phyloP scores from a whole-genome alignment of 2,329 filamentous ascomycete genomes.

The Bertia moriformis region DNA sequence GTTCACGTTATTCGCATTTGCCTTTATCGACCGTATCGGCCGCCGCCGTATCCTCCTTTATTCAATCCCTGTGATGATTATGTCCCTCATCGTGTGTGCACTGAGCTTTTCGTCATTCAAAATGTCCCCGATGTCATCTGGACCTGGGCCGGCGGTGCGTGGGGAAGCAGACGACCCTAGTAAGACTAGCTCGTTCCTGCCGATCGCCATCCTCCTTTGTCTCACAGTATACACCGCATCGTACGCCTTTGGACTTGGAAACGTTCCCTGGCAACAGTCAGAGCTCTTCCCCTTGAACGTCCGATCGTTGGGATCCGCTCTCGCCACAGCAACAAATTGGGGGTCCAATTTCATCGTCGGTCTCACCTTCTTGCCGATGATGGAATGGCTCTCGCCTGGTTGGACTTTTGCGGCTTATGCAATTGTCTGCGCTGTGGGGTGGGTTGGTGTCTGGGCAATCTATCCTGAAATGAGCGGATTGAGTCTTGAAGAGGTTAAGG shows the following conservation, averaged over 20 bases:
- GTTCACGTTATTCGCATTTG: slow-evolving; percentile 1
- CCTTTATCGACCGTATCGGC: neutral
- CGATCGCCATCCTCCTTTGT: neutral
- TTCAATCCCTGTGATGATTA: neutral
- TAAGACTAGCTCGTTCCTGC: neutral
- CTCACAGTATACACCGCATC: neutral
- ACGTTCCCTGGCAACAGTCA: slow-evolving; percentile 1
- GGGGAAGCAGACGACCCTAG: neutral
- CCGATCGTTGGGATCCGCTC: neutral
- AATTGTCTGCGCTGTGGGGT: neutral
- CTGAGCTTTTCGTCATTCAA: neutral
- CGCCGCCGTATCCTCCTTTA: neutral
- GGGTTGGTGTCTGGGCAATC: neutral
- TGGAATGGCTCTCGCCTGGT: neutral
- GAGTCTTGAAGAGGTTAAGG: neutral
- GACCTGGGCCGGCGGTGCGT: neutral
- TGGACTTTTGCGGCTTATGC: neutral
- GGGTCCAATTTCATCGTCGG: neutral
- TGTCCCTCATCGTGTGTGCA: neutral
- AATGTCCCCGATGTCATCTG: neutral
- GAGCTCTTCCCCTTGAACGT: slow-evolving; percentile 1
- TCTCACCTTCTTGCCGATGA: slow-evolving; percentile 1
- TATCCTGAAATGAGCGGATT: slow-evolving; percentile 1
- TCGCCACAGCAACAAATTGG: neutral
- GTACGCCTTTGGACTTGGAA: slow-evolving; percentile 1